These are phyloP conservation scores for Tremella fuciformis DNA, from an alignment of 768 basidiomycete genomes.

Conservation along the genomic window DNA sequence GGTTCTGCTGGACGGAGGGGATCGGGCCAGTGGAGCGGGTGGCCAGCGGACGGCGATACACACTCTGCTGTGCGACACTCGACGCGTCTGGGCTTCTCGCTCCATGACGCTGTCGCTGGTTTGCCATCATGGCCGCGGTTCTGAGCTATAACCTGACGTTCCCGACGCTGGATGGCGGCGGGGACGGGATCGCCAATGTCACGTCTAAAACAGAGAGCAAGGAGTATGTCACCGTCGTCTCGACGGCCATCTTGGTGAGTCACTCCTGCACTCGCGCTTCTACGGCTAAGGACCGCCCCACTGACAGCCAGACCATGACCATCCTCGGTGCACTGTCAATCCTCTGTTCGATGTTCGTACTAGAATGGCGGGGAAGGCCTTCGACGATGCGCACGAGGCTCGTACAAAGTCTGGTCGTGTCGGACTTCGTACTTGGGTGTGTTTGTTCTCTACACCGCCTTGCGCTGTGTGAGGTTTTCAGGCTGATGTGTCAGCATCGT, in stretches of 20 bases:
- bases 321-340: slow-evolving; percentile 44
- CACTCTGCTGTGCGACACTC: no score
- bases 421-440: slow-evolving; percentile 46
- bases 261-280: background rate
- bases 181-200: slow-evolving; percentile 3
- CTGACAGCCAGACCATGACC: slow-evolving; percentile 19
- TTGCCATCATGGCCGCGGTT: no score
- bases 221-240: slow-evolving; percentile 1
- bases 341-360: slow-evolving; percentile 34
- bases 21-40: no score
- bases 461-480: background rate
- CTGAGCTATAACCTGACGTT: no score
- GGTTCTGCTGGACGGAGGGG: no score
- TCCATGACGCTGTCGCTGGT: no score
- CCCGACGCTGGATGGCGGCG: background rate
- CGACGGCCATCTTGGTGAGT: slow-evolving; percentile 6
- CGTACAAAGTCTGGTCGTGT: slow-evolving; percentile 47
- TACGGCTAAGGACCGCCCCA: background rate
- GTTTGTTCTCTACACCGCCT: slow-evolving; percentile 11
- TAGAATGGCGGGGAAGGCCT: slow-evolving; percentile 39
- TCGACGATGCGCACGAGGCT: slow-evolving; percentile 46
- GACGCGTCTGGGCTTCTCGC: no score
- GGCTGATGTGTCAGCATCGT: slow-evolving; percentile 24
- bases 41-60: no score
- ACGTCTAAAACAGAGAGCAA: background rate